Base-by-base conservation (phyloP, 1,139 yeast genomes). In the Kazachstania sp. region DNA sequence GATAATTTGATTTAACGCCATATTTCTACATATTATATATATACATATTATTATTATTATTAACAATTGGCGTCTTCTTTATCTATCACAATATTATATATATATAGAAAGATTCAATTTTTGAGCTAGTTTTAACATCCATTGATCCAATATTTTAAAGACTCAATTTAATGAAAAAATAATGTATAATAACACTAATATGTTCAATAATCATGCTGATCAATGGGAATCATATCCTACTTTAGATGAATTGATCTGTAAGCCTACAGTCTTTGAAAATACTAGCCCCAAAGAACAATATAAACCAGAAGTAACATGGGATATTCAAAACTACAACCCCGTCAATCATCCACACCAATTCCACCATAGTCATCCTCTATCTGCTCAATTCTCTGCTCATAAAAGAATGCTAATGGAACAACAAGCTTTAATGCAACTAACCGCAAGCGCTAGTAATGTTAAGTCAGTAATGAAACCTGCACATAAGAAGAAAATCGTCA, bases 301-400 rank as follows among this genome's bases (percentile, higher is more conserved):
- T 3, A 9, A 16, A 9, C 12, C 18, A 15, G 36, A 32, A 19
- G 5, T 32, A 9, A 13, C 19, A 6, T 32, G 36, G 36, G 18
- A 32, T 15, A 15, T 18, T 6, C 36, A 32, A 32, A 23, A 23
- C 8, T 23, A 23, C 8, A 23, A 23, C 28, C 3, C 6, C 6
- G 28, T 9, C 2, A 23, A 23, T 23, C 28, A 23, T 23, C 8
- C 28, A 7, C 28, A 23, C 6, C 28, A 23, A 23, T 8, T 18
- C 11, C 36, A 15, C 6, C 36, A 32, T 32, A 32, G 15, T 15
- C 36, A 32, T 15, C 36, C 36, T 15, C 15, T 38, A 23, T 38
- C 41, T 4, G 34, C 34, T 9, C 41, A 38, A 15, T 38, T 38
- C 30, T 38, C 41, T 19, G 41, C 41, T 28, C 41, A 38, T 16